phyloP scores from a whole-genome alignment of 2,329 filamentous ascomycete genomes.

The Talaromyces sp. region DNA sequence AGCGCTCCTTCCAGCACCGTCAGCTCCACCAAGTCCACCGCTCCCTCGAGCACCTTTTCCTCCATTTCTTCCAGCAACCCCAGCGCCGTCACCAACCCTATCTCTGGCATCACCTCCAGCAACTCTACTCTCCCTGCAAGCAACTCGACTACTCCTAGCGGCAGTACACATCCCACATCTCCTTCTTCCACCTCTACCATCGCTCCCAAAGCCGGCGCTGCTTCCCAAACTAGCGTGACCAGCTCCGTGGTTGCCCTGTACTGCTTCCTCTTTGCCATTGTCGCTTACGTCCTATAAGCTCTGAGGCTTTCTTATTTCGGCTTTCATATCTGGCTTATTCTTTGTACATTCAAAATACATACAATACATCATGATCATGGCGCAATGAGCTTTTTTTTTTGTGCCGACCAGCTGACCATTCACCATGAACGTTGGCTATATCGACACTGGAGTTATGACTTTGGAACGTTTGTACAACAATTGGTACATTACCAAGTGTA shows the following conservation, averaged over 20 bases:
- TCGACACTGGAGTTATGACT: constrained; percentile 7
- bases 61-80: constrained; percentile 5
- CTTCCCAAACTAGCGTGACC: constrained; percentile 3
- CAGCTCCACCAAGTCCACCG: constrained; percentile 27
- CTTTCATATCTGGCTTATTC: neutral
- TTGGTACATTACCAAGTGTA: neutral
- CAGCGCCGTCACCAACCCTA: constrained; percentile 1
- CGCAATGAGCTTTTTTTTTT: constrained; percentile 5
- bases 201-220: constrained; percentile 1
- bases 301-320: neutral
- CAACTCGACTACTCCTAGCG: constrained; percentile 6
- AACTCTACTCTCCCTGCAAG: constrained; percentile 11
- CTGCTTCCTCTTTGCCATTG: constrained; percentile 16
- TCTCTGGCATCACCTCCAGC: constrained; percentile 4
- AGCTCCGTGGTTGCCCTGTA: constrained; percentile 16
- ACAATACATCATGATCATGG: constrained; percentile 6
- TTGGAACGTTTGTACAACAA: neutral
- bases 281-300: constrained; percentile 17
- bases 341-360: constrained; percentile 3
- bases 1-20: constrained; percentile 10
- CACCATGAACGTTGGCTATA: neutral
- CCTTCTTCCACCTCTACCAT: neutral
- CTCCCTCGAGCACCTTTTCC: constrained; percentile 36
- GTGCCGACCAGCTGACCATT: neutral
- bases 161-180: neutral